Evolutionary conservation across 768 basidiomycete genomes (phyloP).

Genomic region (Pleurotus tuoliensis): DNA sequence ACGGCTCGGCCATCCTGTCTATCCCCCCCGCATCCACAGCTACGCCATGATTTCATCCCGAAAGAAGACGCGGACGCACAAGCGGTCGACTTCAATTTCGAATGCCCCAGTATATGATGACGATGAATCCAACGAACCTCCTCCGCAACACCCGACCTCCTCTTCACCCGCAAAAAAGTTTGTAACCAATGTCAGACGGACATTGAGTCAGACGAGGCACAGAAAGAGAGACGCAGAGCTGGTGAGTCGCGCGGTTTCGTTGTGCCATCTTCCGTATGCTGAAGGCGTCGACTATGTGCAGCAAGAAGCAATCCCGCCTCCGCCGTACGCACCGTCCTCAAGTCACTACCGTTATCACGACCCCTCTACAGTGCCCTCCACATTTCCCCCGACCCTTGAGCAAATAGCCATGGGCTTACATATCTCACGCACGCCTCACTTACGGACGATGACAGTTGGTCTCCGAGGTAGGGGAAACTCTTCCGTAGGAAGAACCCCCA

Average conservation of each 20-base stretch:
- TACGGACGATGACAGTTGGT: slow-evolving; percentile 28
- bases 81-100: background rate
- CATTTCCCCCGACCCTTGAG: slow-evolving; percentile 58
- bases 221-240: background rate
- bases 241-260: background rate
- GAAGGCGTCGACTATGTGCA: background rate
- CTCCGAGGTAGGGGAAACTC: background rate
- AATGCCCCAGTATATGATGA: slow-evolving; percentile 1
- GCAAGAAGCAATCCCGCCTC: background rate
- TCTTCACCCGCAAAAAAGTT: slow-evolving; percentile 2
- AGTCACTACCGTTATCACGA: slow-evolving; percentile 33
- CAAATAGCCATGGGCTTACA: slow-evolving; percentile 83
- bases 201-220: background rate
- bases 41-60: background rate
- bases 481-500: background rate
- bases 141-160: background rate
- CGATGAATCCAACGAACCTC: background rate
- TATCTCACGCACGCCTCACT: slow-evolving; percentile 70
- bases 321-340: slow-evolving; percentile 3
- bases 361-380: slow-evolving; percentile 32
- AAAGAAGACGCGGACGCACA: background rate
- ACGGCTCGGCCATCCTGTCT: too few species aligned
- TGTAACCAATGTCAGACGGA: background rate
- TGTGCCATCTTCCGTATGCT: background rate
- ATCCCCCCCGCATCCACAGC: too few species aligned